A percentile compares a stretch with the other conserved stretches of the same genome.
Conservation (phyloP, 2,329 filamentous ascomycete genomes). For the Phaeosphaeria sp. region DNA sequence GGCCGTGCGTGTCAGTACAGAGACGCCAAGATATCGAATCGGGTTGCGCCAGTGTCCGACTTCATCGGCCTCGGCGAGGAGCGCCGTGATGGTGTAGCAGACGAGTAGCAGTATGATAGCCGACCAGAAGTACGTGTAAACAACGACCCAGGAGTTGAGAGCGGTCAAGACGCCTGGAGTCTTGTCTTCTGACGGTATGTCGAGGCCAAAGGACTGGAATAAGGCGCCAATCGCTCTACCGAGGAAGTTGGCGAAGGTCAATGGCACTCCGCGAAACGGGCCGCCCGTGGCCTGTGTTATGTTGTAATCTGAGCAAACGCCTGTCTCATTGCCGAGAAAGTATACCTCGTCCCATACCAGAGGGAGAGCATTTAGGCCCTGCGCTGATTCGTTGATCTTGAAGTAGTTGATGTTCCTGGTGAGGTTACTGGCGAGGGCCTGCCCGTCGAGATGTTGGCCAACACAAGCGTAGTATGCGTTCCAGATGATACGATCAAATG, state of each 20-base stretch:
- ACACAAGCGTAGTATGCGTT: slow-evolving; percentile 5
- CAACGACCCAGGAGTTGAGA: slow-evolving; percentile 8
- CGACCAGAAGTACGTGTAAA: slow-evolving; percentile 21
- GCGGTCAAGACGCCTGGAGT: slow-evolving; percentile 2
- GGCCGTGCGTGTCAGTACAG: slow-evolving; percentile 4
- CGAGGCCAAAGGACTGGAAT: slow-evolving; percentile 13
- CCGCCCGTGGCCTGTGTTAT: neutral
- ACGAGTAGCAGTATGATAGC: slow-evolving; percentile 14
- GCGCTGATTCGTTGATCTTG: slow-evolving; percentile 17
- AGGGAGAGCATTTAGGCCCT: slow-evolving; percentile 4
- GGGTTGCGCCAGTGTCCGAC: neutral
- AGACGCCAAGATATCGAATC: neutral
- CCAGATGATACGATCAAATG: neutral
- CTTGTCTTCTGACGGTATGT: slow-evolving; percentile 5
- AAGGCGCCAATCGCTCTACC: slow-evolving; percentile 1
- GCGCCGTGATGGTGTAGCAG: slow-evolving; percentile 13
- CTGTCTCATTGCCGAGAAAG: slow-evolving; percentile 16
- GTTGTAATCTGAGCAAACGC: slow-evolving; percentile 11
- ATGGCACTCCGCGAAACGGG: slow-evolving; percentile 2
- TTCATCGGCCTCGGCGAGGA: slow-evolving; percentile 8
- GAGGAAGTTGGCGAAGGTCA: slow-evolving; percentile 5
- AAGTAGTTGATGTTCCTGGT: slow-evolving; percentile 14
- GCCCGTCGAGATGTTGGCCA: slow-evolving; percentile 15
- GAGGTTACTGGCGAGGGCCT: slow-evolving; percentile 7
- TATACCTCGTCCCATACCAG: slow-evolving; percentile 11